These are phyloP conservation scores for Schizothecium vesticola DNA, from an alignment of 495 filamentous ascomycete species.

Conservation along the genomic window DNA sequence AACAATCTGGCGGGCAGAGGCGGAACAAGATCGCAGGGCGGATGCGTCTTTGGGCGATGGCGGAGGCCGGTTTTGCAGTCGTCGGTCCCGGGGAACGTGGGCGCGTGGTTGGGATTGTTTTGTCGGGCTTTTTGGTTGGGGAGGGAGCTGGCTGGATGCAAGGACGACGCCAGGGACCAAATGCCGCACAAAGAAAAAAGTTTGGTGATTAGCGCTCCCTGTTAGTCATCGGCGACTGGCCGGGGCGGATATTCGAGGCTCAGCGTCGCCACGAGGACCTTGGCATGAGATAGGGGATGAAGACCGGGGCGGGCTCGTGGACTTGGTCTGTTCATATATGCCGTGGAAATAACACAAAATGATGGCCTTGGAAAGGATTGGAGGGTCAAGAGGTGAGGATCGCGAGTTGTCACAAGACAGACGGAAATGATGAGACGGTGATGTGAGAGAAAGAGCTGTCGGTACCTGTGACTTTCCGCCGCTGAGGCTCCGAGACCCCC, in stretches of 20 bases:
- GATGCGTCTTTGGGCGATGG: background rate
- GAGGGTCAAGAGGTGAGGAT: background rate
- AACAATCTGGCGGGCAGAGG: background rate
- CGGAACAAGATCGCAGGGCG: background rate
- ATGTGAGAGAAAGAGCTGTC: background rate
- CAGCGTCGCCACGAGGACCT: background rate
- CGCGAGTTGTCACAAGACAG: background rate
- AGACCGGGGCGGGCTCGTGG: background rate
- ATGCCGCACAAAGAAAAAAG: slow-evolving; percentile 11
- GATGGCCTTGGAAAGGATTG: background rate
- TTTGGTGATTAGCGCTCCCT: slow-evolving; percentile 15
- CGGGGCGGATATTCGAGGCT: slow-evolving; percentile 12
- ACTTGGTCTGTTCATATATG: background rate
- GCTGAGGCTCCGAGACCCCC: background rate
- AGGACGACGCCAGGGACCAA: background rate
- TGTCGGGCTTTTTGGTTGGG: background rate
- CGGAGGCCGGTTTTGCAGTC: background rate
- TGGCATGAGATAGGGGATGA: background rate
- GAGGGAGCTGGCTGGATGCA: background rate
- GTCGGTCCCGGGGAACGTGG: background rate
- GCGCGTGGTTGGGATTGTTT: background rate
- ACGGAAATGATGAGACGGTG: background rate
- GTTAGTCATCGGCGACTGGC: slow-evolving; percentile 15
- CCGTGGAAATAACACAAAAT: background rate
- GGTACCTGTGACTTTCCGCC: background rate